Evolutionary conservation across 345 rosid species (phyloP).

Genomic region (Litchi chinensis): DNA sequence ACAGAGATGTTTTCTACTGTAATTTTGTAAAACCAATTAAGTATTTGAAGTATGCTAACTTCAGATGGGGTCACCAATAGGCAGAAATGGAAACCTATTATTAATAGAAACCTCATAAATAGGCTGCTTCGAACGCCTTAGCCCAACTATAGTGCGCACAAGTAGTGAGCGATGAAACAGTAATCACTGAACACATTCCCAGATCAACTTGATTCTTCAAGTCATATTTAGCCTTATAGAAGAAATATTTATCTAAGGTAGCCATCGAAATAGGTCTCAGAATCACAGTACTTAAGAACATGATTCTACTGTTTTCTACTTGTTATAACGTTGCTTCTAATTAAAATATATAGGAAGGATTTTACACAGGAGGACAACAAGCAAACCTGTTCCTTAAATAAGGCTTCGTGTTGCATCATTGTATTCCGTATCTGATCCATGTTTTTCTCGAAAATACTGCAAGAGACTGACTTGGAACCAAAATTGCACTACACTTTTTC

Average conservation of each 20-base stretch:
- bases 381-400: slow-evolving; percentile 25
- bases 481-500: neutral
- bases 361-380: neutral
- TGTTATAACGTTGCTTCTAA: neutral
- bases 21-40: neutral
- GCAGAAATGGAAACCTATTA: neutral
- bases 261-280: neutral
- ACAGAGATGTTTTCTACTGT: neutral
- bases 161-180: neutral
- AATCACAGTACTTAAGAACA: neutral
- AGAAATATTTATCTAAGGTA: neutral
- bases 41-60: neutral
- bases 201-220: neutral
- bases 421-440: slow-evolving; percentile 25
- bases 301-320: neutral
- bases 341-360: neutral
- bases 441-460: neutral
- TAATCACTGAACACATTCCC: neutral
- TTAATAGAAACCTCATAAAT: neutral
- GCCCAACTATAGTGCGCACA: neutral
- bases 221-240: neutral
- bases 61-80: neutral
- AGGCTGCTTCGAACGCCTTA: too few species aligned
- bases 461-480: neutral
- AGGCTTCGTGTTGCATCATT: slow-evolving; percentile 25